Base-by-base conservation (phyloP, 495 filamentous ascomycete genomes). In the Penicillium chermesinum region DNA sequence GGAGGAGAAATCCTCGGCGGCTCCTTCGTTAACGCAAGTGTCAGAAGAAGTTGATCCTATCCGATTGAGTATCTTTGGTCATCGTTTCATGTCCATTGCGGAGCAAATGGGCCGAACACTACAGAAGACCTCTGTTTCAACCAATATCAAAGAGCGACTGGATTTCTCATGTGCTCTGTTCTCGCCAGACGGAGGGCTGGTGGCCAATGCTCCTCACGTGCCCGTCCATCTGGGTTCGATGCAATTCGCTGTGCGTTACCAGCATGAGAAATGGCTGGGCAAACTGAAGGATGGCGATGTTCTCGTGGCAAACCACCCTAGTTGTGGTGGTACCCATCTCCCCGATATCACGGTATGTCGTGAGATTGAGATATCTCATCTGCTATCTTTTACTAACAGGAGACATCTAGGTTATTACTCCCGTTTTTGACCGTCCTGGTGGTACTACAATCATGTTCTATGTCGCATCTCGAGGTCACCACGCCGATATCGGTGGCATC, bases 41-140 rank as follows among this genome's bases (percentile, higher is more conserved):
- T 88, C 41, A 79, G 89, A 69, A 74, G 70, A 67, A 5, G 59
- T 74, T 33, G 71, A 95, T 56, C 91, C 93, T 0, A 95, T 98
- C 63, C 86, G 94, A 68, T 80, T 98, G 5, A 94, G 84, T 62
- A 94, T 98, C 49, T 98, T 98, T 57, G 89, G 89, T 1, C 91
- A 98, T 63, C 76, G 93, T 1, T 98, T 98, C 71, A 98, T 98
- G 93, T 90, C 91, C 10, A 97, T 98, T 61, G 93, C 93, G 2
- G 93, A 98, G 67, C 91, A 96, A 63, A 97, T 96, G 91, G 93
- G 93, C 3, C 75, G 89, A 44, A 91, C 93, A 2, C 73, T 98
- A 20, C 93, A 97, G 55, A 98, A 96, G 76, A 98, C 93, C 0
- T 91, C 88, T 52, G 93, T 98, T 39, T 94, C 88, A 48, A 98